Percentiles rank a stretch among this genome's conserved stretches.
These are phyloP conservation scores for Cladosporium colombiae DNA, from an alignment of 2,329 filamentous ascomycete species.

Conservation along the genomic window DNA sequence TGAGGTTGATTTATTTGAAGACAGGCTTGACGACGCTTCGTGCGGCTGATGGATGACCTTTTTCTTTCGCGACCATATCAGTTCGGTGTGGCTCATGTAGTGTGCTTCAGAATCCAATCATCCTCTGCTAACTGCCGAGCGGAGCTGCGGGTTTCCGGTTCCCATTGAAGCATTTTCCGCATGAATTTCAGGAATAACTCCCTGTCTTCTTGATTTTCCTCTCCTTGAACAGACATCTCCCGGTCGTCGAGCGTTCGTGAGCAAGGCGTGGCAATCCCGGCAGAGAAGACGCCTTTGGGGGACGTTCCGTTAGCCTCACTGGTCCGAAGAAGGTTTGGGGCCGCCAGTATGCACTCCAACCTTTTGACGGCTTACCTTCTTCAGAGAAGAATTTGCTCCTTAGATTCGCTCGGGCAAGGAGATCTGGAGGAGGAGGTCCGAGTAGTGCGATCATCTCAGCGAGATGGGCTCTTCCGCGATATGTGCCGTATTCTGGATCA, in stretches of 20 bases:
- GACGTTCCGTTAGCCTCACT: no score
- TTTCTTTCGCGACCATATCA: no score
- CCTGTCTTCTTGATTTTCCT: not conserved
- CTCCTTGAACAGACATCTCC: not conserved
- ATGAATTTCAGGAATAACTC: not conserved
- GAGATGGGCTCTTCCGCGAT: not conserved
- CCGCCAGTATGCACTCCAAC: no score
- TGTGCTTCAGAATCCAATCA: not conserved
- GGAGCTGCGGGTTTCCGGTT: not conserved
- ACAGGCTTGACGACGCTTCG: no score
- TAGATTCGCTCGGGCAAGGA: not conserved
- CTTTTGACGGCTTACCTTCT: not conserved
- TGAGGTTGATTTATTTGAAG: no score
- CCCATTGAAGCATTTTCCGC: not conserved
- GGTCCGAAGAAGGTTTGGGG: no score
- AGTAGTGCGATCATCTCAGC: not conserved
- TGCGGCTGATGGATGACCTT: no score
- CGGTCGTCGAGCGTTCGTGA: not conserved
- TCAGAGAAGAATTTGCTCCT: not conserved
- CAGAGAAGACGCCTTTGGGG: not conserved
- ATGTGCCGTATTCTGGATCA: not conserved
- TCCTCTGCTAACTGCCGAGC: not conserved
- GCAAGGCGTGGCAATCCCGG: not conserved
- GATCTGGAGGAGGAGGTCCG: not conserved
- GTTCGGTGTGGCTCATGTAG: no score